phyloP scores from a whole-genome alignment of 129 eudicot species.

The Artemisia argyi region DNA sequence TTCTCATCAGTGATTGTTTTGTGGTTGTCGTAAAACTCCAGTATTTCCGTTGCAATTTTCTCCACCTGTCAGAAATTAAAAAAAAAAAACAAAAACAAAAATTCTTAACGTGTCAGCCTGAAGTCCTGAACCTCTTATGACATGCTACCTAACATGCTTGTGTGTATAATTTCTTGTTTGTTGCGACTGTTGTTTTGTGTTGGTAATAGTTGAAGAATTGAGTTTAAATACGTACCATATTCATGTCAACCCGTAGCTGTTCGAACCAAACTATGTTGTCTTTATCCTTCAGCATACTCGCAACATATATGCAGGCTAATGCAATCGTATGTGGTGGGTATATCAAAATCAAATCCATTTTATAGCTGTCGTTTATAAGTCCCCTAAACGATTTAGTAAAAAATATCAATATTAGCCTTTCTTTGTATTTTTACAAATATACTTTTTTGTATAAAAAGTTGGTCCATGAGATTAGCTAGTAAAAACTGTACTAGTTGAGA shows the following conservation, averaged over 20 bases:
- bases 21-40: conserved; percentile 90
- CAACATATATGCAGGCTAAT: conserved; percentile 88
- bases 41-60: conserved; percentile 84
- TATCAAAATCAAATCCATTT: conserved; percentile 87
- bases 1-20: conserved; percentile 70
- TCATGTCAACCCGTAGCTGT: conserved; percentile 97
- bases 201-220: conserved; percentile 17
- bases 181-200: neutral
- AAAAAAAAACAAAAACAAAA: neutral
- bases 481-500: conserved; percentile 6
- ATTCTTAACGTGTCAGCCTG: neutral
- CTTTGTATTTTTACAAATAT: conserved; percentile 1
- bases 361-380: conserved; percentile 87
- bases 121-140: neutral
- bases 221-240: conserved; percentile 53
- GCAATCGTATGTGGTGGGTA: conserved; percentile 97
- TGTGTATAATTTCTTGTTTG: too few species aligned
- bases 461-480: neutral
- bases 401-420: conserved; percentile 2
- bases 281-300: conserved; percentile 83
- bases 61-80: conserved; percentile 58
- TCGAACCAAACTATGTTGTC: conserved; percentile 97
- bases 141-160: too few species aligned
- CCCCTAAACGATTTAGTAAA: conserved; percentile 59
- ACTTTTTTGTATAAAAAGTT: neutral